These are phyloP conservation scores for Crepidotus variabilis DNA, from an alignment of 768 basidiomycete species.

Conservation along the genomic window DNA sequence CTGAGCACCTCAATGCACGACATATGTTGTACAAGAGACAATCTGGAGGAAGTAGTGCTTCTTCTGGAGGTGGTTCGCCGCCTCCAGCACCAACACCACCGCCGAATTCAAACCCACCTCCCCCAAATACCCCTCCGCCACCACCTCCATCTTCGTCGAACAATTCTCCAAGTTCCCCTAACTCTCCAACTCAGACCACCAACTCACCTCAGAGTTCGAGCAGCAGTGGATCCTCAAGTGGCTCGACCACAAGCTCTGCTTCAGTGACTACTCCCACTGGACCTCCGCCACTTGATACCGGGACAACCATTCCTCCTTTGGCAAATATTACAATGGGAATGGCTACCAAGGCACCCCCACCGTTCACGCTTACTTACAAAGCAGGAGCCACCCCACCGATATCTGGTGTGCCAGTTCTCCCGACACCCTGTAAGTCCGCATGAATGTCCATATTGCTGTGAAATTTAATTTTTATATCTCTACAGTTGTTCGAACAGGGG, in stretches of 20 bases:
- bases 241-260: conserved; percentile 1
- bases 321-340: conserved; percentile 60
- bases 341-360: conserved; percentile 45
- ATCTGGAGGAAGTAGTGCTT: conserved; percentile 8
- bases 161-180: conserved; percentile 9
- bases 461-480: conserved; percentile 2
- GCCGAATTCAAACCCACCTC: conserved; percentile 7
- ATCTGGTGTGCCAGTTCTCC: conserved; percentile 63
- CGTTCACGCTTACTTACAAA: conserved; percentile 48
- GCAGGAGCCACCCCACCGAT: conserved; percentile 62
- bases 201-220: neutral
- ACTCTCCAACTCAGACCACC: conserved; percentile 11
- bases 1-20: conserved; percentile 28
- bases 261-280: conserved; percentile 18
- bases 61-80: conserved; percentile 14
- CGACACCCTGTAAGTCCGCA: conserved; percentile 50
- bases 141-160: conserved; percentile 9
- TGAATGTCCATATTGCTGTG: neutral
- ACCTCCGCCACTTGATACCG: conserved; percentile 45
- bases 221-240: conserved; percentile 6
- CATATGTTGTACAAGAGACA: conserved; percentile 43
- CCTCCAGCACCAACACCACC: conserved; percentile 10
- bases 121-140: conserved; percentile 13
- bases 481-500: conserved; percentile 38
- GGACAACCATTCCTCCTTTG: conserved; percentile 54